Evolutionary conservation across 176 grass and related monocot species (phyloP).

Genomic region (Cymbopogon citratus): DNA sequence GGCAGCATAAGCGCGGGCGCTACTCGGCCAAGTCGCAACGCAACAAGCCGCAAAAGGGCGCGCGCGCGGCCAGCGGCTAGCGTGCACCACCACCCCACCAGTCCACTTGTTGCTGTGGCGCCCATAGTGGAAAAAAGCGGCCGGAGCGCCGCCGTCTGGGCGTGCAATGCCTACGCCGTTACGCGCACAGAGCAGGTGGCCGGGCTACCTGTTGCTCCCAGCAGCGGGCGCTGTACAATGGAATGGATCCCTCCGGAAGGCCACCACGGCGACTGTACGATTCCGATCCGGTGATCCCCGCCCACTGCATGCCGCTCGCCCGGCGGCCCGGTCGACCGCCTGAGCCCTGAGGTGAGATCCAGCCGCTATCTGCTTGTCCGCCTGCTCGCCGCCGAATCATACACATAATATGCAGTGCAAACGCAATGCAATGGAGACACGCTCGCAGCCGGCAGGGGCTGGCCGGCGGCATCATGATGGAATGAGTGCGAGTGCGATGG

Average conservation of each 20-base stretch:
- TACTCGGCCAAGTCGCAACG: constrained; percentile 28
- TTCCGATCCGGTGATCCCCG: neutral
- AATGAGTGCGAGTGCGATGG: constrained; percentile 36
- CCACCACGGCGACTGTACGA: neutral
- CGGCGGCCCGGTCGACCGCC: neutral
- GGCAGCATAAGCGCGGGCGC: neutral
- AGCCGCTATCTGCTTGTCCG: constrained; percentile 29
- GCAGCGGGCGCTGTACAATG: too few species aligned
- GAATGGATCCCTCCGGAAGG: too few species aligned
- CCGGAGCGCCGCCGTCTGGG: neutral
- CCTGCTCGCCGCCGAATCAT: constrained; percentile 23
- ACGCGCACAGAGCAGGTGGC: neutral
- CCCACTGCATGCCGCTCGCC: neutral
- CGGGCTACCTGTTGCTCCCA: neutral
- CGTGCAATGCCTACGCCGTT: neutral
- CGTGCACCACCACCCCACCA: constrained; percentile 12
- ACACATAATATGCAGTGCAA: neutral
- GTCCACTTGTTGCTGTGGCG: neutral
- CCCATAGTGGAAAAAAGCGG: neutral
- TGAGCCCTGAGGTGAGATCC: neutral
- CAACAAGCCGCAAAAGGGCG: constrained; percentile 34
- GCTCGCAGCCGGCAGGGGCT: neutral
- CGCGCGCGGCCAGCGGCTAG: too few species aligned
- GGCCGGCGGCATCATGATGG: constrained; percentile 32
- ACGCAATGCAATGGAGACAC: neutral